Evolutionary conservation across 495 filamentous ascomycete genomes (phyloP), one percentile per base, ranked within the genome.

Genomic region (Talaromyces stipitatus): DNA sequence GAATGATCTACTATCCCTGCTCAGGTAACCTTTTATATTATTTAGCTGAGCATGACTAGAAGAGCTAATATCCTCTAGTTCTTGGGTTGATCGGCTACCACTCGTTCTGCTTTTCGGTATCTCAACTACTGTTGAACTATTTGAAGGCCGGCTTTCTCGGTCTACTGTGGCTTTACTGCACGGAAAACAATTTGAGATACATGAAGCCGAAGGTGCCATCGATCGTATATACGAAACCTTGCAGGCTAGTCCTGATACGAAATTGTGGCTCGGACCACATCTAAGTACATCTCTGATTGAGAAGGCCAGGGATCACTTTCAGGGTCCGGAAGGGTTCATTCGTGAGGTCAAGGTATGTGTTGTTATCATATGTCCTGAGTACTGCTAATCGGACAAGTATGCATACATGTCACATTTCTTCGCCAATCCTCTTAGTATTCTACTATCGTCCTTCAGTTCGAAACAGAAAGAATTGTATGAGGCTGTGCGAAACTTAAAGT

Each of bases 331-430:
- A 48, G 80, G 82, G 2, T 94, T 97, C 69, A 78, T 85, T 58
- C 82, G 81, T 60, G 85, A 89, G 50, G 67, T 96, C 3, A 95
- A 96, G 78, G 90, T 92, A 73, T 65, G 66, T 54, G 12, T 23
- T n/a, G 1, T 18, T 30, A 32, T 18, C 20, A 23, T 45, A 12
- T 6, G 23, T 20, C n/a, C 8, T 6, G 20, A 14, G 28, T 14
- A 1, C 14, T 62, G 38, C 46, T 61, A 66, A 58, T 67, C 22
- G 18, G 9, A 50, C 51, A 11, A 95, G 87, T 97, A 97, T 71
- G 83, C 85, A 12, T 92, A 94, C 61, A 97, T 98, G 92, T 90
- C 87, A 27, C 90, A 96, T 68, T 97, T 95, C 67, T 97, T 92
- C 65, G 89, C 89, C 38, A 96, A 97, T 67, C 82, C 89, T 0